phyloP scores from a whole-genome alignment of 805 yeast genomes.

The Wickerhamiella occidentalis region DNA sequence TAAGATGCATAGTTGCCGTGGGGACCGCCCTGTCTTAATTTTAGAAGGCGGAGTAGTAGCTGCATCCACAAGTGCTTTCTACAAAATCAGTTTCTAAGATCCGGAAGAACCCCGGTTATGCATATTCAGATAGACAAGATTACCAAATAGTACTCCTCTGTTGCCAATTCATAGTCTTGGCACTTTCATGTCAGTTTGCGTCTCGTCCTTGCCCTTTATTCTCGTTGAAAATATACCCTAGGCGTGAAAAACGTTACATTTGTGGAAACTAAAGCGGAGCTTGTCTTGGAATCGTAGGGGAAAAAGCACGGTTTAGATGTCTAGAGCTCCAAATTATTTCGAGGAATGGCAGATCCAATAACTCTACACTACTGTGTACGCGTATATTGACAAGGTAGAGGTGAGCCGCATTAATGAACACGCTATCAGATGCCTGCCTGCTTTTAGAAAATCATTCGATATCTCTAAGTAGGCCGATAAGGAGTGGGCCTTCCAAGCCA shows the following conservation, averaged over 20 bases:
- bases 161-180: no score
- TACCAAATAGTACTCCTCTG: no score
- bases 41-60: not conserved
- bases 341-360: slow-evolving; percentile 5
- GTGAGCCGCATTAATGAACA: not conserved
- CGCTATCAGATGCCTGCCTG: not conserved
- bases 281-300: no score
- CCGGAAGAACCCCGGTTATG: no score
- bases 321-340: not conserved
- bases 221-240: no score
- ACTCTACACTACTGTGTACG: slow-evolving; percentile 4
- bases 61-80: not conserved
- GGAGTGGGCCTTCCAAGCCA: not conserved
- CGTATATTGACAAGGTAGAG: not conserved
- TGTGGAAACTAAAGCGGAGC: no score
- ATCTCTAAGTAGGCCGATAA: not conserved
- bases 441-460: not conserved
- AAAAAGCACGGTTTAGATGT: no score
- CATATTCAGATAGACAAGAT: no score
- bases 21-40: not conserved
- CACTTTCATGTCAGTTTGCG: no score
- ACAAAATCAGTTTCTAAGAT: no score
- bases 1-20: not conserved
- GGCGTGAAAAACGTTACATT: not conserved
- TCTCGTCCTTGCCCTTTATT: no score